A percentile compares a stretch with the other conserved stretches of the same genome.
Evolutionary conservation across 202 grass and related monocot genomes (phyloP).

Genomic region (Panicum virgatum): DNA sequence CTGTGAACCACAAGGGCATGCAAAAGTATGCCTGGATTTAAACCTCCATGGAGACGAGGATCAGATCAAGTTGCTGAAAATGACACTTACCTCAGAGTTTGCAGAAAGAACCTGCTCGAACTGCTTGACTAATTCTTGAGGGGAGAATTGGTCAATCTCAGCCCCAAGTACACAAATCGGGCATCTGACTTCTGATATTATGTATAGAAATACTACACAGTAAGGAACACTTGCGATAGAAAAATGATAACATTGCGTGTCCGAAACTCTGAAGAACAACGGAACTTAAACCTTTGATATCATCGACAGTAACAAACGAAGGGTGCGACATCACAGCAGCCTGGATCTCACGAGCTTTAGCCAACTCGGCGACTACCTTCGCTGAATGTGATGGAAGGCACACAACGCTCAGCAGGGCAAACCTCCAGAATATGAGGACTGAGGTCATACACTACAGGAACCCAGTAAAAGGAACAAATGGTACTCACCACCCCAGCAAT

Average conservation of each 20-base stretch:
- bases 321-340: slow-evolving; percentile 69
- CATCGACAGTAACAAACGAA: slow-evolving; percentile 61
- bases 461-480: neutral
- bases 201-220: neutral
- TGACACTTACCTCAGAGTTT: slow-evolving; percentile 27
- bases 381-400: slow-evolving; percentile 39
- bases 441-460: neutral
- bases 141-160: slow-evolving; percentile 46
- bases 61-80: neutral
- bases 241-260: neutral
- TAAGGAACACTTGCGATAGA: neutral
- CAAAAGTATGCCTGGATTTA: neutral
- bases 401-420: neutral
- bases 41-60: neutral
- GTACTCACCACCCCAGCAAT: slow-evolving; percentile 75
- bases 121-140: slow-evolving; percentile 54
- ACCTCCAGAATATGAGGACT: neutral
- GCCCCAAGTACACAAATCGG: slow-evolving; percentile 69
- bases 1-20: slow-evolving; percentile 36
- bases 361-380: slow-evolving; percentile 68
- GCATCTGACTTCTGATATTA: slow-evolving; percentile 57
- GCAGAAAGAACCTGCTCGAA: slow-evolving; percentile 48
- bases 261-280: neutral
- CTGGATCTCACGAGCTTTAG: slow-evolving; percentile 64
- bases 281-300: slow-evolving; percentile 63